Evolutionary conservation across 2,329 filamentous ascomycete species (phyloP).

Genomic region (Exophiala mesophila): DNA sequence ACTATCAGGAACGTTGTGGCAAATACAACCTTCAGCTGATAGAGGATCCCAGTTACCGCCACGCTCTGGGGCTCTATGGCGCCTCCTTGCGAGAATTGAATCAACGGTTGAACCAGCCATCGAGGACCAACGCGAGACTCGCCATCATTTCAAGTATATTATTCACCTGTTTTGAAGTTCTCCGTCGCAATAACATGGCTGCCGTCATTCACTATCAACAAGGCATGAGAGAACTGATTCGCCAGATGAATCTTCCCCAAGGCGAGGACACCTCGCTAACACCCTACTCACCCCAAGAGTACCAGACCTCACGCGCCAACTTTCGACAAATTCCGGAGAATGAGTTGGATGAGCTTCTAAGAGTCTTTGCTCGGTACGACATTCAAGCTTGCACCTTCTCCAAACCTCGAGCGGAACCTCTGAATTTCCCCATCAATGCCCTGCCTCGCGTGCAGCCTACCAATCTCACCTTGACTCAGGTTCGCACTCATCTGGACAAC

Average conservation of each 20-base stretch:
- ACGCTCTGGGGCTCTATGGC: conserved; percentile 56
- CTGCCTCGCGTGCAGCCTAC: conserved; percentile 23
- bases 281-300: conserved; percentile 12
- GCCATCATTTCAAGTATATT: conserved; percentile 61
- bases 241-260: conserved; percentile 26
- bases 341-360: conserved; percentile 25
- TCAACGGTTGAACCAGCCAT: conserved; percentile 38
- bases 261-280: conserved; percentile 26
- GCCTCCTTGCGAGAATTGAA: conserved; percentile 52
- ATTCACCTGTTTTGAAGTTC: conserved; percentile 59
- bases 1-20: conserved; percentile 27
- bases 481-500: conserved; percentile 27
- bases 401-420: conserved; percentile 22
- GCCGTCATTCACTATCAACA: conserved; percentile 28
- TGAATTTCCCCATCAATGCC: conserved; percentile 12
- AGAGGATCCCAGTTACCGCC: conserved; percentile 46
- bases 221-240: conserved; percentile 27
- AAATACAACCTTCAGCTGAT: conserved; percentile 35
- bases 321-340: conserved; percentile 24
- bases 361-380: conserved; percentile 28
- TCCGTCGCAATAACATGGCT: conserved; percentile 29
- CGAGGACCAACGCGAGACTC: conserved; percentile 47
- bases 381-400: conserved; percentile 29
- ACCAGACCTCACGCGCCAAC: conserved; percentile 5
- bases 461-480: conserved; percentile 23